A percentile compares a stretch with the other conserved stretches of the same genome.
Conservation (phyloP, 768 basidiomycete genomes). For the Trametes punicea region DNA sequence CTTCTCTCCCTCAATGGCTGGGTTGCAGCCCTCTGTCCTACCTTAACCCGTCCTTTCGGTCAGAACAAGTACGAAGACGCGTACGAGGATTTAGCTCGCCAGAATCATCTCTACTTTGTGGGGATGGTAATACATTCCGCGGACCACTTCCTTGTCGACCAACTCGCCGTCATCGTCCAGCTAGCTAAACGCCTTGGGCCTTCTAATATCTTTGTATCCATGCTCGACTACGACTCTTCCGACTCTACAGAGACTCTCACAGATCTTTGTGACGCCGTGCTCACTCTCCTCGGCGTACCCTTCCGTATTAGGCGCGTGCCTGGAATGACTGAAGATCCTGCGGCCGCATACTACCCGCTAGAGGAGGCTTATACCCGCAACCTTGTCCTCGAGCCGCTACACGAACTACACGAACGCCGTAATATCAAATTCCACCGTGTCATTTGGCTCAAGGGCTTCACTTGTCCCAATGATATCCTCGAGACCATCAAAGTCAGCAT, state of each 20-base stretch:
- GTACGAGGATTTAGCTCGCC: constrained; percentile 83
- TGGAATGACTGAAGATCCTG: constrained; percentile 86
- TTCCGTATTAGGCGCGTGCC: constrained; percentile 91
- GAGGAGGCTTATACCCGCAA: constrained; percentile 96
- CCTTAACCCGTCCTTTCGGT: constrained; percentile 90
- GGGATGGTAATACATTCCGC: constrained; percentile 96
- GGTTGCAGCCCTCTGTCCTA: constrained; percentile 95
- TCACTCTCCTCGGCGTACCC: constrained; percentile 89
- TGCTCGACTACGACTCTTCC: constrained; percentile 94
- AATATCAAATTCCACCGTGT: constrained; percentile 86
- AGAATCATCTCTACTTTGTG: constrained; percentile 88
- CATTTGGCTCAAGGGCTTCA: constrained; percentile 98
- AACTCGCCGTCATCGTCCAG: constrained; percentile 96
- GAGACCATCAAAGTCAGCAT: constrained; percentile 92
- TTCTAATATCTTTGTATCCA: constrained; percentile 90
- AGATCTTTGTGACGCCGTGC: constrained; percentile 92
- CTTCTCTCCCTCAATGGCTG: constrained; percentile 95
- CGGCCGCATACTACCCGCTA: constrained; percentile 88
- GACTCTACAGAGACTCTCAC: constrained; percentile 94
- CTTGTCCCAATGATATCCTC: constrained; percentile 96
- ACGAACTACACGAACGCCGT: constrained; percentile 73
- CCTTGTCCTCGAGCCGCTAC: constrained; percentile 84
- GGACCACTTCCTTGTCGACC: constrained; percentile 98
- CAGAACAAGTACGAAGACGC: constrained; percentile 82
- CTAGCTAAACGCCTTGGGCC: constrained; percentile 88